Base-by-base conservation (phyloP, 2,329 filamentous ascomycete species). In the Sporothrix inflata region DNA sequence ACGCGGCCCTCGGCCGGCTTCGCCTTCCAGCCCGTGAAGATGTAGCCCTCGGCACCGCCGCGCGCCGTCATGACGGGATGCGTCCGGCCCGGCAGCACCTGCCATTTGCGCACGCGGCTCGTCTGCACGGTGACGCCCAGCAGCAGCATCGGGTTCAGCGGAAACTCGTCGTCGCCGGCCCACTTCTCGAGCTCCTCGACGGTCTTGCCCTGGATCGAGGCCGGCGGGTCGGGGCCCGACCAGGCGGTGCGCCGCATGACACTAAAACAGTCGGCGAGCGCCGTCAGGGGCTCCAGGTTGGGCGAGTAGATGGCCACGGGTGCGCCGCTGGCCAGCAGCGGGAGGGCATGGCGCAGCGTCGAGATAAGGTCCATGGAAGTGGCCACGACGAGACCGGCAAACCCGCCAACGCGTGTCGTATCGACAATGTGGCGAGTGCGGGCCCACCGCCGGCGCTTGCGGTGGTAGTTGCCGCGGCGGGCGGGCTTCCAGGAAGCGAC, bases 41-140 rank as follows among this genome's bases (percentile, higher is more conserved):
- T 80, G 80, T 93, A 99, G 0, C 96, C 96, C 78, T 98, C 95
- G 0, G 94, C 90, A 0, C 95, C 95, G 24, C 96, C 96, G 53
- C 88, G 87, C 49, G 90, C 90, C 73, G 93, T 97, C 96, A 99
- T 99, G 71, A 97, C 82, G 7, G 96, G 96, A 83, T 99, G 96
- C 69, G 96, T 98, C 70, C 96, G 85, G 0, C 94, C 93, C 0
- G 96, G 96, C 63, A 99, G 81, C 1, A 98, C 94, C 83, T 99
- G 96, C 93, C 94, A 98, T 70, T 89, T 86, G 74, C 92, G 87
- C 5, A 92, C 90, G 16, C 93, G 86, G 65, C 91, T 92, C 2
- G 91, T 96, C 82, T 98, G 94, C 70, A 99, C 85, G 14, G 87
- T 89, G 0, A 93, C 90, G 0, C 91, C 93, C 0, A 98, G 86